These are phyloP conservation scores for Aspergillus brasiliensis DNA, from an alignment of 2,329 filamentous ascomycete species.

Conservation along the genomic window DNA sequence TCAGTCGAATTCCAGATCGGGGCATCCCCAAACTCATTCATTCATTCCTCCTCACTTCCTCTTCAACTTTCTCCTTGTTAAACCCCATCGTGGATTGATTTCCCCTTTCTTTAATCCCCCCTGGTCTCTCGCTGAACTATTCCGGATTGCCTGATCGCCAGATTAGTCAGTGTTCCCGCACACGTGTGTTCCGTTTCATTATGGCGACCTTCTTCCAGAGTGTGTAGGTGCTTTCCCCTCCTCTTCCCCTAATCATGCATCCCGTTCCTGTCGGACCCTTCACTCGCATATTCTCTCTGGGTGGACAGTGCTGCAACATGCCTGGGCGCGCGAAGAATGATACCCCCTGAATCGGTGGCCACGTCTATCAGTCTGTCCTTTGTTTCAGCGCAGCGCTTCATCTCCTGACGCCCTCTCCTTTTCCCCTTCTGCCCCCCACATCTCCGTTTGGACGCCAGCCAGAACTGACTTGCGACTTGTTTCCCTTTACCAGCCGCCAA, in stretches of 20 bases:
- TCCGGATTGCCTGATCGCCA: not conserved
- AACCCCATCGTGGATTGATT: not conserved
- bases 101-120: constrained; percentile 6
- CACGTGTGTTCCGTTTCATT: constrained; percentile 13
- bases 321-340: not conserved
- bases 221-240: constrained; percentile 45
- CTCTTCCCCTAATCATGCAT: constrained; percentile 11
- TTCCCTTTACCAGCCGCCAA: constrained; percentile 44
- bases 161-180: not conserved
- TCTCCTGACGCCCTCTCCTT: constrained; percentile 9
- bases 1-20: constrained; percentile 1
- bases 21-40: not conserved
- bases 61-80: constrained; percentile 1
- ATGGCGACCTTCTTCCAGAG: constrained; percentile 55
- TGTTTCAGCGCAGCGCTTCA: constrained; percentile 7
- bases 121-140: not conserved
- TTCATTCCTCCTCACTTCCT: constrained; percentile 5
- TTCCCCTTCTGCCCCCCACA: constrained; percentile 11
- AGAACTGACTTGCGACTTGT: constrained; percentile 31
- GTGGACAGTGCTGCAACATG: not conserved
- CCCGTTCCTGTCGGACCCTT: constrained; percentile 24
- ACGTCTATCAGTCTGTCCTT: not conserved
- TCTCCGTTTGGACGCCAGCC: constrained; percentile 12
- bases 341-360: constrained; percentile 1
- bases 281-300: constrained; percentile 24